Percentiles rank a stretch among this genome's conserved stretches.
Conservation (phyloP, 768 basidiomycete genomes). For the Psilocybe cubensis region DNA sequence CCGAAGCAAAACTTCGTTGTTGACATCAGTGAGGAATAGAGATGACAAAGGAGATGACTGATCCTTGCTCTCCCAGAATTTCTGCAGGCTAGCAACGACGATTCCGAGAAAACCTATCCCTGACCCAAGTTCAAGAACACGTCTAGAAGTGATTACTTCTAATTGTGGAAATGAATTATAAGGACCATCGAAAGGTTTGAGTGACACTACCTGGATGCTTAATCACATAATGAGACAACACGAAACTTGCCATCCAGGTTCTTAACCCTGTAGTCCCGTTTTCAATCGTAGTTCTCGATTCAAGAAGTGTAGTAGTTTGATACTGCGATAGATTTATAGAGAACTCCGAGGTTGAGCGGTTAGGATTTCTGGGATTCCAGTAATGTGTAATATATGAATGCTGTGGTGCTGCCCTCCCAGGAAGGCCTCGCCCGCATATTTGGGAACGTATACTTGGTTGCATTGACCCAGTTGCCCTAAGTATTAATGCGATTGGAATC, state of each 20-base stretch:
- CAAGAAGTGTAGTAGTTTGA: slow-evolving; percentile 61
- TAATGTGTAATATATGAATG: slow-evolving; percentile 71
- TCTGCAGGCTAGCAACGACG: slow-evolving; percentile 61
- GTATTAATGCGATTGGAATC: slow-evolving; percentile 3
- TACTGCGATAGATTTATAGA: slow-evolving; percentile 26
- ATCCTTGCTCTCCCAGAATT: slow-evolving; percentile 12
- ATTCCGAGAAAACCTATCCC: slow-evolving; percentile 79
- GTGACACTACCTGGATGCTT: slow-evolving; percentile 51
- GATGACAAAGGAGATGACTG: slow-evolving; percentile 5
- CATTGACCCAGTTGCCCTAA: slow-evolving; percentile 25
- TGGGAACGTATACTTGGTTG: slow-evolving; percentile 23
- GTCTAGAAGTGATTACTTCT: slow-evolving; percentile 50
- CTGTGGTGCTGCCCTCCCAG: slow-evolving; percentile 37
- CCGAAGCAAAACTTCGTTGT: slow-evolving; percentile 61
- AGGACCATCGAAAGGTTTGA: not conserved
- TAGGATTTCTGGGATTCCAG: slow-evolving; percentile 41
- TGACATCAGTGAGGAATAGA: slow-evolving; percentile 62
- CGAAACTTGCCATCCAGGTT: slow-evolving; percentile 78
- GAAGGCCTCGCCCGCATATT: slow-evolving; percentile 29
- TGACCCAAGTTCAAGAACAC: slow-evolving; percentile 75
- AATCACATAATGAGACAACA: slow-evolving; percentile 65
- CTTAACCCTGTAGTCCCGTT: slow-evolving; percentile 78
- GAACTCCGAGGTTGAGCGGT: not conserved
- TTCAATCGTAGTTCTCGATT: slow-evolving; percentile 76
- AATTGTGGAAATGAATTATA: slow-evolving; percentile 19